Conservation (phyloP, 306 rosid genomes). For the Cicer yamashitae region DNA sequence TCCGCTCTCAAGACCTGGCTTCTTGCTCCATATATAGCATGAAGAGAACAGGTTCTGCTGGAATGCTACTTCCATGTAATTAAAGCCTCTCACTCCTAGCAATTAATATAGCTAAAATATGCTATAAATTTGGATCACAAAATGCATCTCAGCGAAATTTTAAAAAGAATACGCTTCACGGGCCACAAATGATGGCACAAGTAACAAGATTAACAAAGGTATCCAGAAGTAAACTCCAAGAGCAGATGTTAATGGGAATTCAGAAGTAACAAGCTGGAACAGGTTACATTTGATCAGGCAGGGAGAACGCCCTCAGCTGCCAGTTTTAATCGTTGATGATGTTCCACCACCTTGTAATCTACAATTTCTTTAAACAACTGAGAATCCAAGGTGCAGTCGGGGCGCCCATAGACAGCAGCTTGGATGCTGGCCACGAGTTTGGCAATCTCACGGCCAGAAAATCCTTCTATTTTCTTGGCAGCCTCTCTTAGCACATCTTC, state of each 20-base stretch:
- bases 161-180: constrained; percentile 27
- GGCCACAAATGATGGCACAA: constrained; percentile 17
- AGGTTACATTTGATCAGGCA: constrained; percentile 31
- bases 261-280: constrained; percentile 4
- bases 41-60: constrained; percentile 29
- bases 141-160: constrained; percentile 3
- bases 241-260: constrained; percentile 10
- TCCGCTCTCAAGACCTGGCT: constrained; percentile 27
- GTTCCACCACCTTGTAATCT: constrained; percentile 91
- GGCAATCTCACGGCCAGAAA: constrained; percentile 99
- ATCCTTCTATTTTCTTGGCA: constrained; percentile 82
- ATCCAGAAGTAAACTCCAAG: not conserved
- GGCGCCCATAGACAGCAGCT: constrained; percentile 94
- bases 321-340: constrained; percentile 83
- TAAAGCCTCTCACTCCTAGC: constrained; percentile 7
- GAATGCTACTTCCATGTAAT: constrained; percentile 20
- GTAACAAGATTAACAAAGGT: constrained; percentile 8
- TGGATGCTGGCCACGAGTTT: constrained; percentile 94
- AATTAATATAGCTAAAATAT: not conserved
- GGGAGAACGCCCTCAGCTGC: constrained; percentile 79
- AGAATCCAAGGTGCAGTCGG: constrained; percentile 87
- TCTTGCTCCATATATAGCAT: constrained; percentile 7
- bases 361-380: constrained; percentile 74
- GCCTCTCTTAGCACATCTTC: constrained; percentile 81
- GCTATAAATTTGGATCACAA: constrained; percentile 21